Evolutionary conservation across 2,329 filamentous ascomycete genomes (phyloP), one percentile per base, ranked within the genome.

Genomic region (Scortechinia acanthostroma): DNA sequence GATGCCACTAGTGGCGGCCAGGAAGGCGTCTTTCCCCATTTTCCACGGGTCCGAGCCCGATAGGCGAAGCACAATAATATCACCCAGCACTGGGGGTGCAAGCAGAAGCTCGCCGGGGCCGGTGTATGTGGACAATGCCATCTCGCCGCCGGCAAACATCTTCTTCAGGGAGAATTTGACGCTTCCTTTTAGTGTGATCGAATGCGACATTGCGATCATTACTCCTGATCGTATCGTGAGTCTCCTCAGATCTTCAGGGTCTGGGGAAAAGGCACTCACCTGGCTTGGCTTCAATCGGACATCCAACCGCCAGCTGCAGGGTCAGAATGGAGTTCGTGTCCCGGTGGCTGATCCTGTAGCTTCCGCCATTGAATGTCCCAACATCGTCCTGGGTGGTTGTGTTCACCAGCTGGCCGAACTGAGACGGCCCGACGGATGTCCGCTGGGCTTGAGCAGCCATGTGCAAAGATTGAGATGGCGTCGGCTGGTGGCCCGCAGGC

Each of bases 241-340:
- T 30, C 25, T 10, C 25, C n/a, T 30, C 10, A n/a, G 10, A 30
- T 30, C n/a, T n/a, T n/a, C n/a, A n/a, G n/a, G 25, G 25, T 10
- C n/a, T 10, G 10, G 25, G n/a, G 10, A 30, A 30, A 30, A 30
- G 25, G 25, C 25, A 30, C 25, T 30, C n/a, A 15, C 93, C 93
- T 40, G 35, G 35, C 17, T 40, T 40, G 6, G 35, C 35, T 6
- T 15, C 17, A 13, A 40, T 15, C 20, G 35, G 35, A 6, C 6
- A 13, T 15, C 17, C 35, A 6, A 10, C 17, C 13, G 10, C 35
- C 6, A 40, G 35, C 17, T 40, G 6, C 10, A 40, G 13, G 10
- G 35, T 40, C 10, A 40, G 17, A 19, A 40, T 10, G 14, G 35
- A 40, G 20, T 19, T 19, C 6, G 6, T 19, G 17, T 40, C 35